Base-by-base conservation (phyloP, 805 yeast genomes). In the Starmera amethionina region DNA sequence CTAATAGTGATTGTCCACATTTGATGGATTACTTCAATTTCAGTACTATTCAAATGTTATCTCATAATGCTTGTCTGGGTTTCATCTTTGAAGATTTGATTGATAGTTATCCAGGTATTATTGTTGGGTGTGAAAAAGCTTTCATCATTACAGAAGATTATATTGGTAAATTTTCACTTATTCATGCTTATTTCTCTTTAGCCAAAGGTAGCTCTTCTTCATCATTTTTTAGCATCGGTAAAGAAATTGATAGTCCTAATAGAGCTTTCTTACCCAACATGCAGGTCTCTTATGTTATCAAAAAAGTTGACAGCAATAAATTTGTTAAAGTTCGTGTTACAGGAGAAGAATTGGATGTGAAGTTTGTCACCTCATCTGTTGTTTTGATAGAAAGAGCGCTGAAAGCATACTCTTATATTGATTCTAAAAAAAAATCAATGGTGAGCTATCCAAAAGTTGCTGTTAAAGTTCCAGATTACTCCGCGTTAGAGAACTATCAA, bases 111-210 rank as follows among this genome's bases (percentile, higher is more conserved):
- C 87, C 87, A 0, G 96, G 96, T 10, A 52, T 86, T n/a, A 78
- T 83, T 32, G 45, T 77, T 28, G 97, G 97, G 0, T 85, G 82
- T 41, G 86, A 84, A 46, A 64, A 79, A 14, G 73, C 86, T 16
- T 82, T 79, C 45, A 77, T 86, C 2, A 73, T 78, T 0, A 70
- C 79, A 18, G 79, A 78, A 36, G 72, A 73, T 14, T 66, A 65
- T 8, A 59, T 75, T 33, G 95, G 95, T 3, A 79, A 79, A 46
- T 63, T 86, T 32, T 73, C 87, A 0, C 63, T 86, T 42, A 66
- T 74, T 39, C 83, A 79, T 35, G 82, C 86, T 4, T 87, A 76
- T 51, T 49, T 83, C 3, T 75, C 95, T 0, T 76, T 79, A 2
- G 89, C 95, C 0, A 74, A 73, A 47, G 87, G 90, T 0, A 49